Conservation (phyloP, 345 rosid genomes). For the Arabidopsis suecica region DNA sequence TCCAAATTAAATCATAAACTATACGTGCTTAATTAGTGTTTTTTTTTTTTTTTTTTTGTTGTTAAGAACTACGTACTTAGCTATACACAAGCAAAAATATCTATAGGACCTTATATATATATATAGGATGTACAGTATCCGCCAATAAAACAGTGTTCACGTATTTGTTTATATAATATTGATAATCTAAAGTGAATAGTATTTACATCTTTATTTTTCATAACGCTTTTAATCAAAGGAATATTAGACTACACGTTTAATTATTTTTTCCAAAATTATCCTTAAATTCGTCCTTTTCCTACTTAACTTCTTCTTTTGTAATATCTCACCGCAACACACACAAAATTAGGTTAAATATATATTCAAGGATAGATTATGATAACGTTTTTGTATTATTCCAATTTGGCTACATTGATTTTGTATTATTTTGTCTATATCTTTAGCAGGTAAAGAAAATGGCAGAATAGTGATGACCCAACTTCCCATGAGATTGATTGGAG, state of each 20-base stretch:
- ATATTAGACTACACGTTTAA: not conserved
- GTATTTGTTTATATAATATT: constrained; percentile 12
- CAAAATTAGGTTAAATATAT: constrained; percentile 12
- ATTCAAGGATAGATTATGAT: constrained; percentile 6
- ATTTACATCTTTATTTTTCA: not conserved
- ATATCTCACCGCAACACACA: constrained; percentile 15
- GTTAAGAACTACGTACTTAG: not conserved
- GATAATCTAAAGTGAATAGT: constrained; percentile 9
- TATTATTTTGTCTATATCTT: constrained; percentile 29
- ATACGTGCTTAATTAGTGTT: too few relatives aligned
- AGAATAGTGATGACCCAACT: constrained; percentile 29
- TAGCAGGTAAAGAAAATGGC: constrained; percentile 33
- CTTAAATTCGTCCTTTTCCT: constrained; percentile 19
- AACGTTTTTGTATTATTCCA: constrained; percentile 23
- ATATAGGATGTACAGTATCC: not conserved
- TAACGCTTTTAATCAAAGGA: not conserved
- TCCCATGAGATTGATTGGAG: constrained; percentile 45
- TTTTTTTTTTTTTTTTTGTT: too few relatives aligned
- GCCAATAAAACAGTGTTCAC: not conserved
- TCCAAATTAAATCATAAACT: too few relatives aligned
- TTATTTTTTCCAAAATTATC: not conserved
- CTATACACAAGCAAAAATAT: not conserved
- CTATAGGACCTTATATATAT: not conserved
- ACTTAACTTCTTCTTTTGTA: constrained; percentile 37
- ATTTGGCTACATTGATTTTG: constrained; percentile 37